Evolutionary conservation across 2,329 filamentous ascomycete genomes (phyloP).

Genomic region (Diaporthe vaccinii): DNA sequence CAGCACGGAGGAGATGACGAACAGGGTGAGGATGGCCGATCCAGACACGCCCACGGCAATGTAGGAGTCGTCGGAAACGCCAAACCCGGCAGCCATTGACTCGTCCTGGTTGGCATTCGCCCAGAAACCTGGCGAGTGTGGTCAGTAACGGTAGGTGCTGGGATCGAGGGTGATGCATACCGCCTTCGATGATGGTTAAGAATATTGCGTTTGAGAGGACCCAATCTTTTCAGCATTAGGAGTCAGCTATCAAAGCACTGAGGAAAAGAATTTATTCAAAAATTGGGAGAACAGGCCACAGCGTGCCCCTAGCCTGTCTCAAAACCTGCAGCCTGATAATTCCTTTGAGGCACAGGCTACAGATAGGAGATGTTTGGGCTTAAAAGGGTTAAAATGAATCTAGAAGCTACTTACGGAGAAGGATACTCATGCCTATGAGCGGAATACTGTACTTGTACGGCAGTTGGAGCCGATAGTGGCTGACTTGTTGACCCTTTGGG

Average conservation of each 20-base stretch:
- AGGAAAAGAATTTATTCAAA: too few species aligned
- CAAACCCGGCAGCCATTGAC: neutral
- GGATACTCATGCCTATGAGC: slow-evolving; percentile 49
- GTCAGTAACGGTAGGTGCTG: neutral
- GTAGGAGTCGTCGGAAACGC: neutral
- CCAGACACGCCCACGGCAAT: slow-evolving; percentile 9
- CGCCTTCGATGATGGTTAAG: slow-evolving; percentile 47
- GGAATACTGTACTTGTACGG: slow-evolving; percentile 57
- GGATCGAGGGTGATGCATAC: neutral
- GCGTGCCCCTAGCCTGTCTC: too few species aligned
- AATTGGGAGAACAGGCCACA: too few species aligned
- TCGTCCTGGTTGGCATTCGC: rapidly evolving
- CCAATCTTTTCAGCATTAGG: too few species aligned
- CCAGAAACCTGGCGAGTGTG: neutral
- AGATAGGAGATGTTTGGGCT: too few species aligned
- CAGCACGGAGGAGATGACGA: neutral
- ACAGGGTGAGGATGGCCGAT: neutral
- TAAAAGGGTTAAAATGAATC: too few species aligned
- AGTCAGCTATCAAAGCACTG: too few species aligned
- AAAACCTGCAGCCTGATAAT: too few species aligned
- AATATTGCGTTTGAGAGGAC: slow-evolving; percentile 57
- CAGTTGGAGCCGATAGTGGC: slow-evolving; percentile 55
- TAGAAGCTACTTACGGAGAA: too few species aligned
- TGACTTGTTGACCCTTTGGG: slow-evolving; percentile 51
- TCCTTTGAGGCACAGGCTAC: too few species aligned